Base-by-base conservation (phyloP, 176 grass and related monocot genomes). In the Juncus inflexus region DNA sequence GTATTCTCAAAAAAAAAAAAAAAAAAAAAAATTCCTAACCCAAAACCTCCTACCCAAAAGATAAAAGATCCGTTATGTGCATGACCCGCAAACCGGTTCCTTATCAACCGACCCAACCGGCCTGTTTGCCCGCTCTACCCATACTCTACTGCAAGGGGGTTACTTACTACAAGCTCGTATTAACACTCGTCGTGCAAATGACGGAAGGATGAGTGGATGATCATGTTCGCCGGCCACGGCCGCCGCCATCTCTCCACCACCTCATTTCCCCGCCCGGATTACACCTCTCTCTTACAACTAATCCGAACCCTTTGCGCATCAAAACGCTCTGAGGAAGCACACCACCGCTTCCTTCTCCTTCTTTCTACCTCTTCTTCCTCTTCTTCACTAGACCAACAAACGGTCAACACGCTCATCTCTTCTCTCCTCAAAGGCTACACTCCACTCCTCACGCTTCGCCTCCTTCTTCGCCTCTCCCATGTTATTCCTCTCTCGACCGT, bases 311-410 rank as follows among this genome's bases (percentile, higher is more conserved):
- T 95, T 53, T 90, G 90, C 77, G 53, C 70, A 9, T 69, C 72
- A 9, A 83, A 78, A 45, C 90, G 83, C 41, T 79, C 86, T 50
- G 58, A 79, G 42, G 86, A 95, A 74, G 90, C 83, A 42, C 90
- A 95, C 83, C 83, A 63, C 58, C 86, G 90, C 50, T 77, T 84
- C 36, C 77, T 91, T 4, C 52, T 90, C 50, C 71, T 86, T 42
- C 54, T 80, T 52, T 63, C 83, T 49, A 3, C 63, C 64, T 61
- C 52, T 76, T 35, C 50, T 38, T 63, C 59, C 58, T 39, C 63
- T 53, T 12, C 61, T 54, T 52, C n/a, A 69, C 45, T 76, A 45
- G 78, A 80, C 65, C 62, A 58, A 4, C 45, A 64, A 15, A 63
- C 69, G 9, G 66, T 75, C 66, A 52, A 90, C 47, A 63, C 63